phyloP scores from a whole-genome alignment of 1,284 basidiomycete species.

The Athelia psychrophila region DNA sequence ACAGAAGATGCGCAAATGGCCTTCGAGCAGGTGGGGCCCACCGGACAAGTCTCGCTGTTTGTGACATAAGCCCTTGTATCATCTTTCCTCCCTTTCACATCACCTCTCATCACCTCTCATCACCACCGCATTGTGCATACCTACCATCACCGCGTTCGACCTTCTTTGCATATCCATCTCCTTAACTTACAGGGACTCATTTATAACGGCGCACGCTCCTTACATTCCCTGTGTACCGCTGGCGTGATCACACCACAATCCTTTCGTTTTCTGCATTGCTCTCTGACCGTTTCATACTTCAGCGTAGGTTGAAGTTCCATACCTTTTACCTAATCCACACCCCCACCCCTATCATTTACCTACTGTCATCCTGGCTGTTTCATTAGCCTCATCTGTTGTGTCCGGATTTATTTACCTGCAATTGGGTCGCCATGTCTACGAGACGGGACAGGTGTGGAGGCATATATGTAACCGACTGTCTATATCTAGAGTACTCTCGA shows the following conservation, averaged over 20 bases:
- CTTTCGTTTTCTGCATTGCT: conserved; percentile 11
- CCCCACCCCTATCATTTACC: conserved; percentile 3
- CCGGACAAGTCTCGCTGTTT: conserved; percentile 72
- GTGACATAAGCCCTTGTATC: conserved; percentile 49
- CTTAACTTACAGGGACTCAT: conserved; percentile 5
- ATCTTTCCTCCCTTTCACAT: conserved; percentile 10
- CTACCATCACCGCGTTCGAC: conserved; percentile 8
- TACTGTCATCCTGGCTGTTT: conserved; percentile 1
- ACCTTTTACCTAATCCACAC: conserved; percentile 3
- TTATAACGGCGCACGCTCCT: conserved; percentile 12
- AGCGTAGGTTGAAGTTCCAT: conserved; percentile 13
- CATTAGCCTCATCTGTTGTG: conserved; percentile 7
- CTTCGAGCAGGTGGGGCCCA: conserved; percentile 74
- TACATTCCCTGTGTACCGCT: conserved; percentile 18
- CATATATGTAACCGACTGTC: conserved; percentile 29
- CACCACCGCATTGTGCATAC: conserved; percentile 8
- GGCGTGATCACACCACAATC: conserved; percentile 18
- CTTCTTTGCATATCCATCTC: conserved; percentile 4
- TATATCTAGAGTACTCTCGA: conserved; percentile 31
- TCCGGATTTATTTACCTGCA: conserved; percentile 13
- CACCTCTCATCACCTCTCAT: conserved; percentile 18
- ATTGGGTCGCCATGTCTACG: conserved; percentile 20
- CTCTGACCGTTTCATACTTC: conserved; percentile 12
- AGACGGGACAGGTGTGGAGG: conserved; percentile 6
- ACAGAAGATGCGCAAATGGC: conserved; percentile 92